These are phyloP conservation scores for Neophaeococcomyces mojaviensis DNA, from an alignment of 2,329 filamentous ascomycete species.

Conservation along the genomic window DNA sequence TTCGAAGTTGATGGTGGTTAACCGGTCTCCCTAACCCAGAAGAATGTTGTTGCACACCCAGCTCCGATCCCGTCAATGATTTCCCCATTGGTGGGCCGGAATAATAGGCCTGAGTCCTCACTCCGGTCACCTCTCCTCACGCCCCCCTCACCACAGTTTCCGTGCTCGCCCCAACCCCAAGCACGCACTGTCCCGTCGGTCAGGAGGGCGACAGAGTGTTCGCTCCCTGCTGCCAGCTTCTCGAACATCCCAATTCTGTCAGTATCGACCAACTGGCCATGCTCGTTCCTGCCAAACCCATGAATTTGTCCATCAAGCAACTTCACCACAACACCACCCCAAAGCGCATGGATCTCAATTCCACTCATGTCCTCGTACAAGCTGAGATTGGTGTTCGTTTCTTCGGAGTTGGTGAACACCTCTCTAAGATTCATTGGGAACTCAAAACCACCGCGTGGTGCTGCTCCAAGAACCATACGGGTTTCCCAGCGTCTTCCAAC, in stretches of 20 bases:
- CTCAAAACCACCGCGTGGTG: not conserved
- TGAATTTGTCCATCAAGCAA: slow-evolving; percentile 35
- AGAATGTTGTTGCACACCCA: slow-evolving; percentile 83
- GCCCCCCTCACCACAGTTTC: slow-evolving; percentile 72
- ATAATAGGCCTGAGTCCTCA: slow-evolving; percentile 28
- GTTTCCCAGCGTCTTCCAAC: slow-evolving; percentile 35
- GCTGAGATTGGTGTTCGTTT: no score
- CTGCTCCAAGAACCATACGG: not conserved
- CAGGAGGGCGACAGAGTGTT: slow-evolving; percentile 73
- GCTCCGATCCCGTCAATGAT: slow-evolving; percentile 60
- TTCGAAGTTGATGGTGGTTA: no score
- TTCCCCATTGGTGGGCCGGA: not conserved
- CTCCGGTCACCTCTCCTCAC: slow-evolving; percentile 60
- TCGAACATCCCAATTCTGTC: slow-evolving; percentile 50
- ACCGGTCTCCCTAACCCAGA: not conserved
- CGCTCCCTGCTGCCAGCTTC: slow-evolving; percentile 74
- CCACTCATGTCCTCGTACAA: not conserved
- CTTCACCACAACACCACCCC: not conserved
- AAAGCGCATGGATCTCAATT: not conserved
- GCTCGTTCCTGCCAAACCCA: slow-evolving; percentile 79
- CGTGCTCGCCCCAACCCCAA: slow-evolving; percentile 98
- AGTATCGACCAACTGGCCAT: slow-evolving; percentile 60
- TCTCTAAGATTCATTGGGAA: not conserved
- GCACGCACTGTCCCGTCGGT: slow-evolving; percentile 60
- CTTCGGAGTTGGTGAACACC: no score